A percentile compares a stretch with the other conserved stretches of the same genome.
Evolutionary conservation across 768 basidiomycete species (phyloP).

Genomic region (Daedaleopsis nitida): DNA sequence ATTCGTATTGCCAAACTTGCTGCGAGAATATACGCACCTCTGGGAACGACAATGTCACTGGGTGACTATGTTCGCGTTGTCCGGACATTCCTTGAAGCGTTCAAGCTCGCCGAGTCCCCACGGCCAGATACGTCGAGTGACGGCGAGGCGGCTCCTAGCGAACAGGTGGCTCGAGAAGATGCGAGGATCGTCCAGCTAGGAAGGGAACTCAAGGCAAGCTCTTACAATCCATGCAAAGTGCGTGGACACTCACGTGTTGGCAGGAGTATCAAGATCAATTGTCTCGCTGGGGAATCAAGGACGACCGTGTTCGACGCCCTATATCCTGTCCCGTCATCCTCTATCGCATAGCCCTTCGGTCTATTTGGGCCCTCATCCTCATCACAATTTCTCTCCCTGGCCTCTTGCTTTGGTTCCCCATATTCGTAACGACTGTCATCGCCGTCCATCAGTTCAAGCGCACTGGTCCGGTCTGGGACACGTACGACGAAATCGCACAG

Average conservation of each 20-base stretch:
- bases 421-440: constrained; percentile 70
- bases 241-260: not conserved
- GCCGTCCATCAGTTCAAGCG: constrained; percentile 78
- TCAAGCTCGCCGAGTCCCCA: constrained; percentile 46
- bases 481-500: constrained; percentile 89
- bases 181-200: constrained; percentile 33
- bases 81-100: constrained; percentile 74
- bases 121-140: constrained; percentile 17
- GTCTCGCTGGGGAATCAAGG: constrained; percentile 69
- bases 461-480: constrained; percentile 81
- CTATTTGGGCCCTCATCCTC: constrained; percentile 64
- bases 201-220: constrained; percentile 60
- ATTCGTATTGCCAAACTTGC: constrained; percentile 77
- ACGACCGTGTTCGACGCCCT: constrained; percentile 78
- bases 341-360: constrained; percentile 64
- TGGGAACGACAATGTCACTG: constrained; percentile 84
- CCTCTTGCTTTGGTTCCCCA: constrained; percentile 78
- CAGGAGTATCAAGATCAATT: constrained; percentile 80
- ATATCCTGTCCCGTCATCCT: constrained; percentile 53
- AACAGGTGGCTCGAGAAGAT: constrained; percentile 25
- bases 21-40: constrained; percentile 78
- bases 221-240: not conserved
- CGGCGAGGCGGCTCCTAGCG: constrained; percentile 20
- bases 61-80: constrained; percentile 83
- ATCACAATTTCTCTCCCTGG: constrained; percentile 72